Percentiles rank a stretch among this genome's conserved stretches.
These are phyloP conservation scores for Hibiscus trionum DNA, from an alignment of 345 rosid genomes.

Conservation along the genomic window DNA sequence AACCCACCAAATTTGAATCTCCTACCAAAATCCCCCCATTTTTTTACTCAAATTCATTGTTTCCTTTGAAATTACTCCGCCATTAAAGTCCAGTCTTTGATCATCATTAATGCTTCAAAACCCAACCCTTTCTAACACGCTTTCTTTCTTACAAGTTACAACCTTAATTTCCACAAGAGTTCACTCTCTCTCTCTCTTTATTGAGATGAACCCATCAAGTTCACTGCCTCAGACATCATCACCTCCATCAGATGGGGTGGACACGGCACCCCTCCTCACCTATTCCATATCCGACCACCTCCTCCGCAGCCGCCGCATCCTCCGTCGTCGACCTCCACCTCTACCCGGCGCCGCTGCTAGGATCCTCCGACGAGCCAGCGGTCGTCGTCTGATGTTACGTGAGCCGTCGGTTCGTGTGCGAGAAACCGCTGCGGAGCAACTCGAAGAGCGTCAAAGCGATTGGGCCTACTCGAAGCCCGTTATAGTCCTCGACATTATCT, in stretches of 20 bases:
- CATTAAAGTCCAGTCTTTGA: not conserved
- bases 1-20: constrained; percentile 16
- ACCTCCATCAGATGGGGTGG: constrained; percentile 24
- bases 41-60: not conserved
- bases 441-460: constrained; percentile 66
- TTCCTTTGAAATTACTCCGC: not conserved
- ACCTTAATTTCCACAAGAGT: not conserved
- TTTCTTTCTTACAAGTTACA: not conserved
- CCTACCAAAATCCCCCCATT: not conserved
- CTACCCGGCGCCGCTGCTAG: constrained; percentile 56
- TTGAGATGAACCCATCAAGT: constrained; percentile 30
- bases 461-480: constrained; percentile 81
- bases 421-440: constrained; percentile 87
- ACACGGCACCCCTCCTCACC: constrained; percentile 43
- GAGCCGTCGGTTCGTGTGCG: constrained; percentile 22
- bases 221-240: too few species aligned
- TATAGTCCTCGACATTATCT: constrained; percentile 51
- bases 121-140: not conserved
- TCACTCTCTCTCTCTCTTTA: not conserved
- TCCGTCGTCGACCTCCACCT: constrained; percentile 47
- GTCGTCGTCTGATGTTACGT: constrained; percentile 69
- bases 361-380: constrained; percentile 65
- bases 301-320: constrained; percentile 47
- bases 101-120: constrained; percentile 5
- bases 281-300: constrained; percentile 36